Conservation (phyloP, 257 asterid genomes). For the Echium plantagineum region DNA sequence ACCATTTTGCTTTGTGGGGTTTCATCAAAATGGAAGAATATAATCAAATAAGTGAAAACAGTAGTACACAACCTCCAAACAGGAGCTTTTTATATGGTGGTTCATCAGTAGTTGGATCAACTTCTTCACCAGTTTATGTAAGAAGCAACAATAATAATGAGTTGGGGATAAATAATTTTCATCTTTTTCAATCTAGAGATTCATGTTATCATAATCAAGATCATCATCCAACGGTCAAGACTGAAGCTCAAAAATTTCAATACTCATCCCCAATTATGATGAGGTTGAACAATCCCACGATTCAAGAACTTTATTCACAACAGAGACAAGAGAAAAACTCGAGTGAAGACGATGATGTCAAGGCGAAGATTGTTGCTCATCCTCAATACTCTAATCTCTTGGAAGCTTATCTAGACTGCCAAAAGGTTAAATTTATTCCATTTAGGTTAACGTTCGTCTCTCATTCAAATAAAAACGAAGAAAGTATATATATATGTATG, state of each 20-base stretch:
- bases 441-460: too few species aligned
- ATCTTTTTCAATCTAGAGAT: constrained; percentile 28
- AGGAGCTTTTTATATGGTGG: constrained; percentile 53
- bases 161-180: constrained; percentile 27
- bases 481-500: too few species aligned
- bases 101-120: constrained; percentile 39
- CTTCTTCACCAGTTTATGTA: constrained; percentile 30
- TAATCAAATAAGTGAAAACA: constrained; percentile 43
- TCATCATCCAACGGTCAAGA: constrained; percentile 40
- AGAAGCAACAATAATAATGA: constrained; percentile 31
- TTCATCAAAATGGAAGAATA: constrained; percentile 50
- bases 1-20: not conserved
- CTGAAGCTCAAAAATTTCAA: constrained; percentile 48
- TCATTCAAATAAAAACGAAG: too few species aligned
- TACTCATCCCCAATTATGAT: constrained; percentile 14
- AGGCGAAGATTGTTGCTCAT: constrained; percentile 75
- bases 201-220: constrained; percentile 27
- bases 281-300: constrained; percentile 13
- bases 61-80: constrained; percentile 37
- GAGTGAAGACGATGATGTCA: constrained; percentile 47
- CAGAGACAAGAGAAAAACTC: constrained; percentile 22
- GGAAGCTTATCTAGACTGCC: constrained; percentile 87
- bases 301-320: constrained; percentile 25
- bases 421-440: too few species aligned
- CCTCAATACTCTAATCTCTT: constrained; percentile 77